Evolutionary conservation across 805 yeast genomes (phyloP).

Genomic region (Starmerella vaccinii): DNA sequence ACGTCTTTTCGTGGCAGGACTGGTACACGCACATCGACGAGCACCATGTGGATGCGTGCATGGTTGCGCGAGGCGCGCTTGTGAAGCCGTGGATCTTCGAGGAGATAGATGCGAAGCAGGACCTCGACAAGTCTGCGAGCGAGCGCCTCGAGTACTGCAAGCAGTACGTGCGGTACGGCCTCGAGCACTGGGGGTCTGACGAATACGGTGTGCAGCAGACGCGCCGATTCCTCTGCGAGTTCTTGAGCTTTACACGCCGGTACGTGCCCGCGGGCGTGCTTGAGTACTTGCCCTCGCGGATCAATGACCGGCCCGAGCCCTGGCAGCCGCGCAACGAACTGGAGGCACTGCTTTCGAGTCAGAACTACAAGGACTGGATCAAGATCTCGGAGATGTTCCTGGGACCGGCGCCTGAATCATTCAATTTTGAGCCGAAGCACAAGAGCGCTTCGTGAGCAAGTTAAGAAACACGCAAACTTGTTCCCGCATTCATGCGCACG

Average conservation of each 20-base stretch:
- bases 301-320: constrained; percentile 87
- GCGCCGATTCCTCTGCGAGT: constrained; percentile 88
- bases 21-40: constrained; percentile 65
- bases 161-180: constrained; percentile 64
- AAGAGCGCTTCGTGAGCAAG: constrained; percentile 69
- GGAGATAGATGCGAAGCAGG: constrained; percentile 81
- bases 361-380: constrained; percentile 89
- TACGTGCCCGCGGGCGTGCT: constrained; percentile 90
- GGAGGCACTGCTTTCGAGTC: constrained; percentile 78
- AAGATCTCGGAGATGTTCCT: constrained; percentile 89
- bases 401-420: constrained; percentile 69
- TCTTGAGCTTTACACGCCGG: constrained; percentile 84
- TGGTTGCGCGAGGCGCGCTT: constrained; percentile 96
- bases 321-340: constrained; percentile 90
- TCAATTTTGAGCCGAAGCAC: constrained; percentile 84
- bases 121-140: constrained; percentile 78
- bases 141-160: constrained; percentile 73
- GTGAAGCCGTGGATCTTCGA: constrained; percentile 99
- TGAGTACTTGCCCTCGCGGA: constrained; percentile 75
- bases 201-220: constrained; percentile 84
- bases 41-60: constrained; percentile 76
- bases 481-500: no score
- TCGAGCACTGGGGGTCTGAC: constrained; percentile 97
- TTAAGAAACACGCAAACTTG: no score
- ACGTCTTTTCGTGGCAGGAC: constrained; percentile 74